phyloP scores from a whole-genome alignment of 1,284 basidiomycete genomes.

The Papiliotrema terrestris region DNA sequence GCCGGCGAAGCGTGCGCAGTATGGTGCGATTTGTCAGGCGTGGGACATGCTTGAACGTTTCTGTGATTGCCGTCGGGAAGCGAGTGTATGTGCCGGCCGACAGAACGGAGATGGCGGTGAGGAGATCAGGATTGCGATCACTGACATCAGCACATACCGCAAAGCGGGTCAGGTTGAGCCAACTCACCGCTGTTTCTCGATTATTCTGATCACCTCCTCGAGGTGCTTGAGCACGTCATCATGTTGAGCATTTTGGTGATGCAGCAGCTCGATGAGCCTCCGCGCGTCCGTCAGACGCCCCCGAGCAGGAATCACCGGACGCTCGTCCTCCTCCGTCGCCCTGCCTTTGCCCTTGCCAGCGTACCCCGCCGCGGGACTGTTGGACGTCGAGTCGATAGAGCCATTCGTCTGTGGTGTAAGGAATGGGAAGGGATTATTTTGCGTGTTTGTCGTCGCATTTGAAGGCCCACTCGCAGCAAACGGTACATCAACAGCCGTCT shows the following conservation, averaged over 20 bases:
- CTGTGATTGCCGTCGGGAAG: slow-evolving; percentile 32
- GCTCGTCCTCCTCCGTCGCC: slow-evolving; percentile 11
- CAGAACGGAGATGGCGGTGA: slow-evolving; percentile 37
- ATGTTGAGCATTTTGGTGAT: slow-evolving; percentile 44
- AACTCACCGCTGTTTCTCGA: slow-evolving; percentile 38
- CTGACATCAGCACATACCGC: slow-evolving; percentile 8
- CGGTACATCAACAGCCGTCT: slow-evolving; percentile 36
- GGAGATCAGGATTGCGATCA: slow-evolving; percentile 42
- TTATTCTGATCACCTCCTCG: slow-evolving; percentile 26
- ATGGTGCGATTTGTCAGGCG: slow-evolving; percentile 29
- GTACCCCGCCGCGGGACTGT: slow-evolving; percentile 22
- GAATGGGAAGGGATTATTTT: slow-evolving; percentile 20
- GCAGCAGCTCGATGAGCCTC: slow-evolving; percentile 37
- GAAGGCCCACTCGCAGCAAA: slow-evolving; percentile 1
- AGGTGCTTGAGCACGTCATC: slow-evolving; percentile 37
- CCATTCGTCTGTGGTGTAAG: slow-evolving; percentile 39
- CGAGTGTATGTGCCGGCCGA: slow-evolving; percentile 32
- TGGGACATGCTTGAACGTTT: slow-evolving; percentile 28
- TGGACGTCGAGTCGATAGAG: slow-evolving; percentile 32
- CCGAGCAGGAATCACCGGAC: slow-evolving; percentile 1
- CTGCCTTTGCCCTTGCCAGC: slow-evolving; percentile 33
- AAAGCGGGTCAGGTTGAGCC: background rate
- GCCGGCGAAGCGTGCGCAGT: slow-evolving; percentile 26
- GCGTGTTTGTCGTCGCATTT: background rate
- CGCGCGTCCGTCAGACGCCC: slow-evolving; percentile 44